Evolutionary conservation across 345 rosid genomes (phyloP).

Genomic region (Acer saccharum): DNA sequence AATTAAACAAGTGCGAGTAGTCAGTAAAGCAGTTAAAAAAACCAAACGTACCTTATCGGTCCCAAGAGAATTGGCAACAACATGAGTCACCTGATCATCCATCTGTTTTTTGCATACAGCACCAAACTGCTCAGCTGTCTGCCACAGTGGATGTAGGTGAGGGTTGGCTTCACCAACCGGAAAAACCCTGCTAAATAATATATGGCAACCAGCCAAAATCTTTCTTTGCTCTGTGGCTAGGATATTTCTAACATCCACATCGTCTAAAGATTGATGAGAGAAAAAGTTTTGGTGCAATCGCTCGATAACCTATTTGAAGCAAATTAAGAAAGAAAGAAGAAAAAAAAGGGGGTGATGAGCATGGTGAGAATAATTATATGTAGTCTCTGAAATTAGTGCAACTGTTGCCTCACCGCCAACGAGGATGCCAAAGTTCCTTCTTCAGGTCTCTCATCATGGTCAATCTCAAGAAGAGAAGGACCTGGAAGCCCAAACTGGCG

Average conservation of each 20-base stretch:
- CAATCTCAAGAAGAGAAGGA: constrained; percentile 98
- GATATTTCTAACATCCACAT: constrained; percentile 87
- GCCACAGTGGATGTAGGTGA: constrained; percentile 94
- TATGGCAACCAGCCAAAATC: constrained; percentile 83
- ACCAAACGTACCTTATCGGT: constrained; percentile 80
- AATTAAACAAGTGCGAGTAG: not conserved
- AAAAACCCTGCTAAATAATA: constrained; percentile 88
- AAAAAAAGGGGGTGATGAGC: not conserved
- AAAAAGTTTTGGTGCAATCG: constrained; percentile 77
- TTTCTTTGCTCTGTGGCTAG: constrained; percentile 83
- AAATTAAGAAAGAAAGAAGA: not conserved
- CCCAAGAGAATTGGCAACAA: constrained; percentile 91
- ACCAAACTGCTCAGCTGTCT: constrained; percentile 97
- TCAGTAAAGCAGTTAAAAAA: not conserved
- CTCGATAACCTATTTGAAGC: constrained; percentile 76
- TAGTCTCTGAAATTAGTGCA: constrained; percentile 9
- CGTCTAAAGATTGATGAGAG: constrained; percentile 66
- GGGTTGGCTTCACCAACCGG: constrained; percentile 97
- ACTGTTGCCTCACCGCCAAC: constrained; percentile 66
- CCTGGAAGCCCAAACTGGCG: constrained; percentile 96
- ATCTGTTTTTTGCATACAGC: constrained; percentile 87
- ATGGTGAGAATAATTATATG: not conserved
- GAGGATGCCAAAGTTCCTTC: constrained; percentile 97
- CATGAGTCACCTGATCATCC: constrained; percentile 95
- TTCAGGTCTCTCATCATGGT: constrained; percentile 94